These are phyloP conservation scores for Coffea canephora DNA, from an alignment of 257 asterid genomes.

Conservation along the genomic window DNA sequence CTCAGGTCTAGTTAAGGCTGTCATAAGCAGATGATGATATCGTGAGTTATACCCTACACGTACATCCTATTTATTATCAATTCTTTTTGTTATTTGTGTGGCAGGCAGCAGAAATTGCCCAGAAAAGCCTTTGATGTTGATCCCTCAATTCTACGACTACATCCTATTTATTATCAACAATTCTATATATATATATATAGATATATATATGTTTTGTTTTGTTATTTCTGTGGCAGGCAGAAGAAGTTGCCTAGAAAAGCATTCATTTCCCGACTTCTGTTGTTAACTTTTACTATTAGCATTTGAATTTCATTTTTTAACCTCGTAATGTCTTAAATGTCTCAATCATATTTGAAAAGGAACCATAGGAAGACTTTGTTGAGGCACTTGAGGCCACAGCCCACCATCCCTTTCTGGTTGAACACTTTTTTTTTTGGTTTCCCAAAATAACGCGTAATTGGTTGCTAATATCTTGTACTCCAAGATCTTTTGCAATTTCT, in stretches of 20 bases:
- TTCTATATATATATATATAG: not conserved
- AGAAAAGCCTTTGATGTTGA: too few relatives aligned
- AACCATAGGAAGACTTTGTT: not conserved
- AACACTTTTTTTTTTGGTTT: not conserved
- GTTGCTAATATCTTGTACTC: not conserved
- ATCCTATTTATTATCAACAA: not conserved
- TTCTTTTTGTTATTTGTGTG: too few relatives aligned
- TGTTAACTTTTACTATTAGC: not conserved
- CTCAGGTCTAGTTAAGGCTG: too few relatives aligned
- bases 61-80: too few relatives aligned
- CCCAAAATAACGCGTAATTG: slow-evolving; percentile 23
- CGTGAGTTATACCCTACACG: too few relatives aligned
- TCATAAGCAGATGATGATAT: too few relatives aligned
- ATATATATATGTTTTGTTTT: not conserved
- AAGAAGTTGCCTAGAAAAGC: slow-evolving; percentile 8
- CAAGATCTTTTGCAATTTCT: not conserved
- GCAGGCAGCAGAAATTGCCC: too few relatives aligned
- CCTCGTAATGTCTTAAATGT: not conserved
- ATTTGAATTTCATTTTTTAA: not conserved
- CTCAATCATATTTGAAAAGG: not conserved
- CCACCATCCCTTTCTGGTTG: not conserved
- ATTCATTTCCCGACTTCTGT: not conserved
- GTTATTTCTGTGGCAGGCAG: not conserved
- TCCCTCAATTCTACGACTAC: not conserved
- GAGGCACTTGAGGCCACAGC: not conserved